Evolutionary conservation across 2,329 filamentous ascomycete genomes (phyloP).

Genomic region (Ophiostoma australiae): DNA sequence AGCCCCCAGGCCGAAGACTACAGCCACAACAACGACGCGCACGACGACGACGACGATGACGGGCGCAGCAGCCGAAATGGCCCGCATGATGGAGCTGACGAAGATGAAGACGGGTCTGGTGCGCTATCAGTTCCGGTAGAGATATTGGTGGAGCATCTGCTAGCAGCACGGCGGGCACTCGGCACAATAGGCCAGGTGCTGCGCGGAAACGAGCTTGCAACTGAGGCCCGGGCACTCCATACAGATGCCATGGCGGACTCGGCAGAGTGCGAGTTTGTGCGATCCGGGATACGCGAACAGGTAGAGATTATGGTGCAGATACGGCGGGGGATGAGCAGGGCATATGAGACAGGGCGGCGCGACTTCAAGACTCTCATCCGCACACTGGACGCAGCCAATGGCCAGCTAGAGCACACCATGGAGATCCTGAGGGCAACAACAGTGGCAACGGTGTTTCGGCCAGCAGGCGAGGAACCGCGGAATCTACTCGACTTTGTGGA

Average conservation of each 20-base stretch:
- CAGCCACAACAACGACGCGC: not conserved
- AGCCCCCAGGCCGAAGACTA: not conserved
- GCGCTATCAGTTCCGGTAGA: constrained; percentile 55
- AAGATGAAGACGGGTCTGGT: constrained; percentile 31
- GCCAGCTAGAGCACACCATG: constrained; percentile 62
- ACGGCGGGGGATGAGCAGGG: constrained; percentile 47
- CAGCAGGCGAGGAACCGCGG: constrained; percentile 53
- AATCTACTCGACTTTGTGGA: constrained; percentile 73
- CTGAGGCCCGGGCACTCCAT: constrained; percentile 65
- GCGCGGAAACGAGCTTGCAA: constrained; percentile 81
- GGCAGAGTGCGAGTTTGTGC: constrained; percentile 64
- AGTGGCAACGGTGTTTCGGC: constrained; percentile 61
- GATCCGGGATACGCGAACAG: constrained; percentile 56
- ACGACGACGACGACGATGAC: constrained; percentile 6
- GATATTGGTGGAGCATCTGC: constrained; percentile 74
- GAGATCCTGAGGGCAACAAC: constrained; percentile 57
- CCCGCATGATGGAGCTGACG: not conserved
- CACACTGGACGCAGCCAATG: constrained; percentile 62
- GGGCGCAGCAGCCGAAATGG: constrained; percentile 3
- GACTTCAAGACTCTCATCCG: constrained; percentile 60
- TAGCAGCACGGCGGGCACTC: constrained; percentile 81
- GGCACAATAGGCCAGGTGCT: constrained; percentile 78
- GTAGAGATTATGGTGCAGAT: constrained; percentile 48
- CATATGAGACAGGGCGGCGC: constrained; percentile 53
- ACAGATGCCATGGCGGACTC: constrained; percentile 73